Percentiles rank a stretch among this genome's conserved stretches.
These are phyloP conservation scores for Calonectria hongkongensis DNA, from an alignment of 2,329 filamentous ascomycete genomes.

Conservation along the genomic window DNA sequence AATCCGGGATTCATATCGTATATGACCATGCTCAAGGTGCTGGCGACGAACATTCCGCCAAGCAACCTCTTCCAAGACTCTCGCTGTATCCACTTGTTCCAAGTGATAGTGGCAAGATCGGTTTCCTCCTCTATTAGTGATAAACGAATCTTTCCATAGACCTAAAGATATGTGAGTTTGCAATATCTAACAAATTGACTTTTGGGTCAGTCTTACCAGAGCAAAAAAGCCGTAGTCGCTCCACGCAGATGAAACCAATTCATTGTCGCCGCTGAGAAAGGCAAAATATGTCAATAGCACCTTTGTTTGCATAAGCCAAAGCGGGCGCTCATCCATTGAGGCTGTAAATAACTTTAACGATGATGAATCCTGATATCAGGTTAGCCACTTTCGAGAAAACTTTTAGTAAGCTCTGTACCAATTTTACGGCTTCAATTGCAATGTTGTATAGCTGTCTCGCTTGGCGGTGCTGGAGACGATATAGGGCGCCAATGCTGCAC, in stretches of 20 bases:
- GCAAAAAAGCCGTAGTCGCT: neutral
- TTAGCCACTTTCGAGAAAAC: neutral
- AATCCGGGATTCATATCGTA: slow-evolving; percentile 43
- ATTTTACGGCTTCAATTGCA: neutral
- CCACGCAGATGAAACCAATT: neutral
- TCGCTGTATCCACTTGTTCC: slow-evolving; percentile 37
- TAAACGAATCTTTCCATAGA: neutral
- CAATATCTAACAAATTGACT: no score
- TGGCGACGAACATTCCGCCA: slow-evolving; percentile 30
- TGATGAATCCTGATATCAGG: neutral
- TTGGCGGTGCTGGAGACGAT: neutral
- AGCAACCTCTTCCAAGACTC: slow-evolving; percentile 43
- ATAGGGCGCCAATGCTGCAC: slow-evolving; percentile 2
- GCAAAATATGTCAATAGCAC: neutral
- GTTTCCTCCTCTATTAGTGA: neutral
- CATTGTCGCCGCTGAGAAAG: neutral
- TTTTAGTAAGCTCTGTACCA: neutral
- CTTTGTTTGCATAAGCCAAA: neutral
- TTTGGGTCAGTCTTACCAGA: neutral
- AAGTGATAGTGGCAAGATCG: neutral
- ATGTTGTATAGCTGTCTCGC: neutral
- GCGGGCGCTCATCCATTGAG: neutral
- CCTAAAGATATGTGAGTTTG: neutral
- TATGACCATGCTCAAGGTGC: slow-evolving; percentile 39
- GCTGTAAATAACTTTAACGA: neutral